A percentile compares a stretch with the other conserved stretches of the same genome.
phyloP scores from a whole-genome alignment of 495 filamentous ascomycete species.

The Penicillium coprophilum region DNA sequence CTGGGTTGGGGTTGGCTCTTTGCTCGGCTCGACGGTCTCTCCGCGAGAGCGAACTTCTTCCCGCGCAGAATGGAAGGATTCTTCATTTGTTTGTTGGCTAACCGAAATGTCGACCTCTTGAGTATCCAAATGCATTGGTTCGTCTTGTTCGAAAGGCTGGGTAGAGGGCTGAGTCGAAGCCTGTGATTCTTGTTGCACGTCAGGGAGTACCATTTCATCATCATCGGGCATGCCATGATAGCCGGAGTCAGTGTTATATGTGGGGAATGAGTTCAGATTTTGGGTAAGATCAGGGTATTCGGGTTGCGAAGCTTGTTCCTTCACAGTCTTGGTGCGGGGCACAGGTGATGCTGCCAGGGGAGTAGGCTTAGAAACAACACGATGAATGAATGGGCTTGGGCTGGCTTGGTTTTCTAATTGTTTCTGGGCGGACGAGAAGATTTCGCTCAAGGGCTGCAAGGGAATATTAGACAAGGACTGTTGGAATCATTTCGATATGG shows the following conservation, averaged over 20 bases:
- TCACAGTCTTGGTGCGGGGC: constrained; percentile 24
- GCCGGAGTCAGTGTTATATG: constrained; percentile 66
- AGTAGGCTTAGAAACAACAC: constrained; percentile 35
- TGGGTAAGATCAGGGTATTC: constrained; percentile 37
- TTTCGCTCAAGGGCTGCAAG: constrained; percentile 73
- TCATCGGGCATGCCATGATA: constrained; percentile 74
- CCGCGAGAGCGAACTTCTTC: constrained; percentile 53
- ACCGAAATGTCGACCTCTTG: constrained; percentile 31
- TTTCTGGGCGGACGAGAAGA: constrained; percentile 64
- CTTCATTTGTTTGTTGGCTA: constrained; percentile 54
- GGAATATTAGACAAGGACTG: constrained; percentile 21
- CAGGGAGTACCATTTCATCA: constrained; percentile 37
- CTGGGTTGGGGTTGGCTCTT: constrained; percentile 27
- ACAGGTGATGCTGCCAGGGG: constrained; percentile 17
- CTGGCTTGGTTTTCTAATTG: constrained; percentile 36
- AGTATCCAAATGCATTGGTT: constrained; percentile 33
- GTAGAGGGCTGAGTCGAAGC: constrained; percentile 39
- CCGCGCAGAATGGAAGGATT: constrained; percentile 67
- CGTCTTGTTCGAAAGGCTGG: constrained; percentile 36
- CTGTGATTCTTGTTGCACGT: constrained; percentile 37
- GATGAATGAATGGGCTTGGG: constrained; percentile 37
- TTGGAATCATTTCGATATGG: constrained; percentile 17
- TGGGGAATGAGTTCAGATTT: constrained; percentile 43
- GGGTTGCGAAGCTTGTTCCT: constrained; percentile 25
- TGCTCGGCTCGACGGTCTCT: constrained; percentile 38